These are phyloP conservation scores for Penicillium atrosanguineum DNA, from an alignment of 495 filamentous ascomycete species.

Conservation along the genomic window DNA sequence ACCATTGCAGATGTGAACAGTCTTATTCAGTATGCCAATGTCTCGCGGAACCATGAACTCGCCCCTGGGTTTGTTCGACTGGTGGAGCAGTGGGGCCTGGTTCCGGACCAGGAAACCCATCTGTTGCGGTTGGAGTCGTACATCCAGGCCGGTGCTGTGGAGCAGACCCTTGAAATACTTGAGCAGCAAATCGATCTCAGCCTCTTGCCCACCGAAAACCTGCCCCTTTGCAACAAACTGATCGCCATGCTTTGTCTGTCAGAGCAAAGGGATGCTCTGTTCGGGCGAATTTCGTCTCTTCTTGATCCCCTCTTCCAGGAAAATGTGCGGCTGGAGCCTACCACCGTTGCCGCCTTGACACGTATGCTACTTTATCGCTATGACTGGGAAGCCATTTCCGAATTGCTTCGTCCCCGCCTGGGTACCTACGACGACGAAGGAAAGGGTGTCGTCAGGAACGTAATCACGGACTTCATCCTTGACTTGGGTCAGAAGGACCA, in stretches of 20 bases:
- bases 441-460: constrained; percentile 58
- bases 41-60: constrained; percentile 63
- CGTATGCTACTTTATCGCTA: constrained; percentile 67
- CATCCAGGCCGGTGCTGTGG: constrained; percentile 64
- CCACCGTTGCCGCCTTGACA: constrained; percentile 70
- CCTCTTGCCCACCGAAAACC: constrained; percentile 50
- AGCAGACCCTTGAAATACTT: constrained; percentile 62
- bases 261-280: constrained; percentile 48
- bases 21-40: constrained; percentile 71
- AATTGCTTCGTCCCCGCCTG: constrained; percentile 69
- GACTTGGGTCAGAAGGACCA: constrained; percentile 54
- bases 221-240: constrained; percentile 69
- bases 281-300: constrained; percentile 68
- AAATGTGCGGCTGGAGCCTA: constrained; percentile 61
- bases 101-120: constrained; percentile 62
- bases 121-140: constrained; percentile 74
- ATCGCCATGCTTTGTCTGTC: constrained; percentile 66
- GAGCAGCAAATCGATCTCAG: constrained; percentile 56
- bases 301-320: constrained; percentile 73
- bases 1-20: constrained; percentile 71
- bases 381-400: constrained; percentile 70
- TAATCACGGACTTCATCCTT: constrained; percentile 63
- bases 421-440: constrained; percentile 60
- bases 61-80: constrained; percentile 70
- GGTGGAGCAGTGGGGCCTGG: constrained; percentile 58